These are phyloP conservation scores for Acanthamoeba triangularis DNA, from an alignment of 208 protist species.

Conservation along the genomic window DNA sequence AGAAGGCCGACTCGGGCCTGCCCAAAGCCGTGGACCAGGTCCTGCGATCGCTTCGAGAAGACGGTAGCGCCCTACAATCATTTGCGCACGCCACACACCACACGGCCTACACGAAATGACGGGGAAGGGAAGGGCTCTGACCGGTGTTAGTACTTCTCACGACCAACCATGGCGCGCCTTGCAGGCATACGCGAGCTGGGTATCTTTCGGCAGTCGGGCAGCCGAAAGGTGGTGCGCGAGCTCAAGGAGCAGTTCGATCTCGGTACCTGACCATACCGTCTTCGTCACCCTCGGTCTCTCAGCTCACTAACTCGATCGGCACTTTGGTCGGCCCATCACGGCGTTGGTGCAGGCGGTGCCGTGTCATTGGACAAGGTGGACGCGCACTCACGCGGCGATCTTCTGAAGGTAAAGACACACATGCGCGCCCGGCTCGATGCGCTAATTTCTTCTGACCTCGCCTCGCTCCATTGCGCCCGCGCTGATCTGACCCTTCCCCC, in stretches of 20 bases:
- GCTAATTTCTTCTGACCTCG: not conserved
- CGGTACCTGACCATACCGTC: not conserved
- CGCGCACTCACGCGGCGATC: slow-evolving; percentile 2
- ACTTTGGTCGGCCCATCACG: too few species aligned
- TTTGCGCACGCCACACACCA: not conserved
- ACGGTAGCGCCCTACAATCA: not conserved
- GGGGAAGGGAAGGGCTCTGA: not conserved
- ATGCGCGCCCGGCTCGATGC: not conserved
- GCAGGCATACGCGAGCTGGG: slow-evolving; percentile 30
- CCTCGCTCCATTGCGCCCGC: too few species aligned
- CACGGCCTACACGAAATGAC: not conserved
- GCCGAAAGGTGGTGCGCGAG: not conserved
- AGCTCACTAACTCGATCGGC: not conserved
- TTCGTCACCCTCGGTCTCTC: not conserved
- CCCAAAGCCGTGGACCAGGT: not conserved
- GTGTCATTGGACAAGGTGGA: slow-evolving; percentile 1
- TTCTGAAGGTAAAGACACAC: not conserved
- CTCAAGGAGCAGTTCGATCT: slow-evolving; percentile 23
- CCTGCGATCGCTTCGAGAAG: not conserved
- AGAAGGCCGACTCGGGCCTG: slow-evolving; percentile 11
- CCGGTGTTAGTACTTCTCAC: not conserved
- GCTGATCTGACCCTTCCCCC: too few species aligned
- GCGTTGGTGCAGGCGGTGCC: not conserved
- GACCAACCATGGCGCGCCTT: not conserved
- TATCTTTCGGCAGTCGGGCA: slow-evolving; percentile 33